These are phyloP conservation scores for Eucalyptus polyanthemos DNA, from an alignment of 345 rosid species.

Conservation along the genomic window DNA sequence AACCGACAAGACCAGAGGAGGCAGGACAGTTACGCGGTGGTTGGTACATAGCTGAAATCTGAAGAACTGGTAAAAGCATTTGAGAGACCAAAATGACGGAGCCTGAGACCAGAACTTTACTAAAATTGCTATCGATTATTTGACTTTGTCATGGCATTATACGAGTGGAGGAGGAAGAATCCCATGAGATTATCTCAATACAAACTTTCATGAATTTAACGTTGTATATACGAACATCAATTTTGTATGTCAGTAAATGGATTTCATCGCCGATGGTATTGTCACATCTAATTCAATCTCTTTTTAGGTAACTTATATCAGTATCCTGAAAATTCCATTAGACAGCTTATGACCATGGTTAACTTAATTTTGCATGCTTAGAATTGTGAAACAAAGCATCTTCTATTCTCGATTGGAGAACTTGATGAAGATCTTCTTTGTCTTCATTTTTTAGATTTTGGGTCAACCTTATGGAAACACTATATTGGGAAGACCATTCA, in stretches of 20 bases:
- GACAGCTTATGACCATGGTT: neutral
- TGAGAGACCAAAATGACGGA: neutral
- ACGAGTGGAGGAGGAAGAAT: neutral
- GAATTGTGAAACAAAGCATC: neutral
- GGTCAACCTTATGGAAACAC: neutral
- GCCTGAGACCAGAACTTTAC: neutral
- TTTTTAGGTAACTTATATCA: neutral
- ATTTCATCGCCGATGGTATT: neutral
- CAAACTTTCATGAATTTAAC: neutral
- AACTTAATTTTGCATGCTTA: neutral
- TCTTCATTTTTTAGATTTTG: too few relatives aligned
- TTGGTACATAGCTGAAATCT: neutral
- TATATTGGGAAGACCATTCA: too few relatives aligned
- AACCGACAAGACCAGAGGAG: neutral
- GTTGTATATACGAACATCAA: neutral
- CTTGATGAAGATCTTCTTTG: too few relatives aligned
- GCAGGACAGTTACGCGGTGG: neutral
- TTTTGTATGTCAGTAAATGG: neutral
- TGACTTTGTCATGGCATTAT: neutral
- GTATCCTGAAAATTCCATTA: neutral
- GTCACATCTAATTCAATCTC: neutral
- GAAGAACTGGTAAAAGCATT: neutral
- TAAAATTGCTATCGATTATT: neutral
- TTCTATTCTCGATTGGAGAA: too few relatives aligned
- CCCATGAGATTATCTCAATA: neutral